Evolutionary conservation across 2,329 filamentous ascomycete species (phyloP).

Genomic region (Claviceps humidiphila): DNA sequence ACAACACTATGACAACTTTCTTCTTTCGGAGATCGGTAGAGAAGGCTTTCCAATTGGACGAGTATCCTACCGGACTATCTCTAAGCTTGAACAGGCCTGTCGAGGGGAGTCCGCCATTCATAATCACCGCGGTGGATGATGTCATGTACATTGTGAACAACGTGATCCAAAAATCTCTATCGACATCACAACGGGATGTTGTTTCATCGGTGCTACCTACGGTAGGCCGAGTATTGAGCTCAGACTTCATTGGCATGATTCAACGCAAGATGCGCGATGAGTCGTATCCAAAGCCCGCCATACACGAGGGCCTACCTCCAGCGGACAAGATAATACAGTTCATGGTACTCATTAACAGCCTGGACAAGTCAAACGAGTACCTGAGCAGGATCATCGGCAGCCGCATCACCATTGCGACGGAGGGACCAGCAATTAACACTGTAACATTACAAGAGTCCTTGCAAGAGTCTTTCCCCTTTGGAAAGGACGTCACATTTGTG

Average conservation of each 20-base stretch:
- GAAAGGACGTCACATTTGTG: conserved; percentile 59
- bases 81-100: conserved; percentile 61
- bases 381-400: conserved; percentile 70
- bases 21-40: conserved; percentile 95
- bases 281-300: conserved; percentile 67
- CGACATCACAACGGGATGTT: conserved; percentile 71
- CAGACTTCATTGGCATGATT: conserved; percentile 92
- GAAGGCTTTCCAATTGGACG: conserved; percentile 94
- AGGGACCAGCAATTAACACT: conserved; percentile 19
- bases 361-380: conserved; percentile 87
- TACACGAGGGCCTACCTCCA: conserved; percentile 70
- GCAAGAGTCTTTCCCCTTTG: conserved; percentile 63
- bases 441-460: conserved; percentile 31
- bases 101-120: conserved; percentile 70
- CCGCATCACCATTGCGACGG: conserved; percentile 38
- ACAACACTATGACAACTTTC: conserved; percentile 87
- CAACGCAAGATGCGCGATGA: conserved; percentile 97
- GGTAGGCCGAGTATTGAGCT: conserved; percentile 65
- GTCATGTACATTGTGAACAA: conserved; percentile 99
- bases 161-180: conserved; percentile 72
- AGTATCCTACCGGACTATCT: conserved; percentile 66
- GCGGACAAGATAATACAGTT: conserved; percentile 84
- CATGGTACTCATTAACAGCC: conserved; percentile 86
- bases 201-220: conserved; percentile 67
- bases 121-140: conserved; percentile 91